These are phyloP conservation scores for Groenewaldozyma sp. DNA, from an alignment of 1,139 yeast species.

Conservation along the genomic window DNA sequence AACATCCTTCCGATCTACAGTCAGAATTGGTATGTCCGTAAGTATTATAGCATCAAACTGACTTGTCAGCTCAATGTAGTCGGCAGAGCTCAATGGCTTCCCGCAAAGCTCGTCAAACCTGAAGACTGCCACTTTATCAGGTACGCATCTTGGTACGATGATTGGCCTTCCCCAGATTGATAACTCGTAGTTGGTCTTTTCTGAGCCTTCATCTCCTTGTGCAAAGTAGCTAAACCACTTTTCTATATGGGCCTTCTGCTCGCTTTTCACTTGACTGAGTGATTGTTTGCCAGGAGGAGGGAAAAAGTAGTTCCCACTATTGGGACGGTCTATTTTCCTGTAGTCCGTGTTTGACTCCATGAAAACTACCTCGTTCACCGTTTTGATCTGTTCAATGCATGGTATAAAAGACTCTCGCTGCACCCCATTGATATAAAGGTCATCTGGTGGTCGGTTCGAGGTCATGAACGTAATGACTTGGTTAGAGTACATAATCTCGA, in stretches of 20 bases:
- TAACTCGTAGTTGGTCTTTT: slow-evolving; percentile 35
- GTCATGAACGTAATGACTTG: slow-evolving; percentile 90
- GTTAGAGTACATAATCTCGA: slow-evolving; percentile 52
- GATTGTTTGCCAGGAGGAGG: slow-evolving; percentile 37
- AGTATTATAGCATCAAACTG: slow-evolving; percentile 68
- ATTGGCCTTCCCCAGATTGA: slow-evolving; percentile 84
- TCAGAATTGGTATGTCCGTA: slow-evolving; percentile 83
- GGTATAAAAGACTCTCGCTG: slow-evolving; percentile 89
- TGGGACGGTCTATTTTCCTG: slow-evolving; percentile 76
- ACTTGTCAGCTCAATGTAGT: slow-evolving; percentile 76
- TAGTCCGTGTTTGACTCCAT: slow-evolving; percentile 90
- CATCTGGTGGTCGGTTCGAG: slow-evolving; percentile 91
- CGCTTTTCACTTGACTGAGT: slow-evolving; percentile 43
- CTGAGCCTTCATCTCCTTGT: slow-evolving; percentile 37
- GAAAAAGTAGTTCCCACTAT: slow-evolving; percentile 68
- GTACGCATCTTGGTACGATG: slow-evolving; percentile 63
- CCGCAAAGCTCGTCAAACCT: slow-evolving; percentile 82
- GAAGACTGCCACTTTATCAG: slow-evolving; percentile 81
- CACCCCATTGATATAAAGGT: slow-evolving; percentile 83
- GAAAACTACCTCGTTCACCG: slow-evolving; percentile 64
- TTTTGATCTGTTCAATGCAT: slow-evolving; percentile 71
- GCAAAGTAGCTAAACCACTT: slow-evolving; percentile 76
- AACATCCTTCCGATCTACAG: slow-evolving; percentile 69
- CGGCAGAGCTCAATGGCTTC: slow-evolving; percentile 87
- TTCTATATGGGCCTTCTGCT: slow-evolving; percentile 54